A percentile compares a stretch with the other conserved stretches of the same genome.
These are phyloP conservation scores for Quercus parvula DNA, from an alignment of 306 rosid species.

Conservation along the genomic window DNA sequence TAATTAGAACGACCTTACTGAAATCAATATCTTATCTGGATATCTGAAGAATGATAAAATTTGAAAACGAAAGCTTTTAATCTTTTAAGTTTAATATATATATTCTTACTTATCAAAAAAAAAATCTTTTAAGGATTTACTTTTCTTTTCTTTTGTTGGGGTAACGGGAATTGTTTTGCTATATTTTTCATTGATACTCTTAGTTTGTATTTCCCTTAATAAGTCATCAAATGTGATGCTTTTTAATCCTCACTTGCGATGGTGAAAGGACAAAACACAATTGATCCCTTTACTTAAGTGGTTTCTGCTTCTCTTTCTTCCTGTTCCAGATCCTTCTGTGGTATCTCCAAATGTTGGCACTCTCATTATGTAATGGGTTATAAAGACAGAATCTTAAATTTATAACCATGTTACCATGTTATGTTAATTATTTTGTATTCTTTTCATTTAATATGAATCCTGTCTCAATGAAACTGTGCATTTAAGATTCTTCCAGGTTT, in stretches of 20 bases:
- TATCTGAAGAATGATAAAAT: background rate
- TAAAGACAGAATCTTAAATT: background rate
- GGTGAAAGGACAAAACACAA: background rate
- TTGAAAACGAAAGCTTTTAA: background rate
- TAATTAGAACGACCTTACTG: background rate
- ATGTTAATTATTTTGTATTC: background rate
- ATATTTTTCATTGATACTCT: background rate
- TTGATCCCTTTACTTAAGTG: background rate
- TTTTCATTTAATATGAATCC: background rate
- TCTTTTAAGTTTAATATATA: background rate
- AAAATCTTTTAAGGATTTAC: background rate
- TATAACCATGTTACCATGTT: background rate
- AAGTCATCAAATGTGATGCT: background rate
- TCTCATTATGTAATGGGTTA: background rate
- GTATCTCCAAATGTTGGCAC: background rate
- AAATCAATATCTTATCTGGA: background rate
- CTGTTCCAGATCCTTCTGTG: background rate
- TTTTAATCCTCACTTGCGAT: background rate
- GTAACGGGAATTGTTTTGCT: background rate
- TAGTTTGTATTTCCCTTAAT: background rate
- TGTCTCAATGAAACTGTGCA: background rate
- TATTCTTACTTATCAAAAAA: no score
- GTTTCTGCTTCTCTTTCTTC: background rate
- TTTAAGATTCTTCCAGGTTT: background rate
- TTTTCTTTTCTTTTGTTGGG: background rate